phyloP scores from a whole-genome alignment of 192 early-diverging fungal genomes.

The Geosiphon pyriformis region DNA sequence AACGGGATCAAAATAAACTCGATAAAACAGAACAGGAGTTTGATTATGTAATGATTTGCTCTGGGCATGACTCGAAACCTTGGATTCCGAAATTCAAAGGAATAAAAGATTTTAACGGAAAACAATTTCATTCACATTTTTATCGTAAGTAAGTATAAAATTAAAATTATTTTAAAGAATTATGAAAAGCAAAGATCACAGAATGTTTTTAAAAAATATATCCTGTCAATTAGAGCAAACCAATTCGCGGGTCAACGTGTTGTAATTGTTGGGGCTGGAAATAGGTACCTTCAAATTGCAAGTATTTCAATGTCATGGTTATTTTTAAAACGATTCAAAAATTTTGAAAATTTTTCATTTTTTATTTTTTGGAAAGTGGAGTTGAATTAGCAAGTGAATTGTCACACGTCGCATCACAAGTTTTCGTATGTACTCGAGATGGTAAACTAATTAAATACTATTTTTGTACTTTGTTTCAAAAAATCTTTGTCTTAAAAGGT shows the following conservation, averaged over 20 bases:
- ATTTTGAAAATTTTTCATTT: not conserved
- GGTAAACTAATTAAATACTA: too few species aligned
- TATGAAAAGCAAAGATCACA: too few species aligned
- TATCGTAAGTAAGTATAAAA: constrained; percentile 42
- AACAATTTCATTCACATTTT: constrained; percentile 52
- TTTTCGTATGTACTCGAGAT: constrained; percentile 39
- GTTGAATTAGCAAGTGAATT: constrained; percentile 55
- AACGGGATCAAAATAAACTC: not conserved
- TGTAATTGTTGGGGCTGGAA: constrained; percentile 53
- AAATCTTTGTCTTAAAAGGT: not conserved
- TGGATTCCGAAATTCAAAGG: constrained; percentile 50
- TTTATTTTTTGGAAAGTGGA: constrained; percentile 29
- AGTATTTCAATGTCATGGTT: not conserved
- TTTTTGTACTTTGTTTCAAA: too few species aligned
- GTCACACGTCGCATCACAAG: constrained; percentile 45
- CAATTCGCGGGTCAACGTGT: constrained; percentile 48
- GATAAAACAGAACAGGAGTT: constrained; percentile 42
- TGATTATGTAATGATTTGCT: constrained; percentile 58
- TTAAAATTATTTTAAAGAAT: too few species aligned
- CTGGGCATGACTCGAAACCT: constrained; percentile 56
- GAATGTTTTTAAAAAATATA: too few species aligned
- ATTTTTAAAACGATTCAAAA: not conserved
- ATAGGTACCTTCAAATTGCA: constrained; percentile 22
- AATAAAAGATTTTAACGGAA: constrained; percentile 45
- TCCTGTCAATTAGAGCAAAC: constrained; percentile 42